phyloP scores from a whole-genome alignment of 2,329 filamentous ascomycete species.

The Claviceps fusiformis region DNA sequence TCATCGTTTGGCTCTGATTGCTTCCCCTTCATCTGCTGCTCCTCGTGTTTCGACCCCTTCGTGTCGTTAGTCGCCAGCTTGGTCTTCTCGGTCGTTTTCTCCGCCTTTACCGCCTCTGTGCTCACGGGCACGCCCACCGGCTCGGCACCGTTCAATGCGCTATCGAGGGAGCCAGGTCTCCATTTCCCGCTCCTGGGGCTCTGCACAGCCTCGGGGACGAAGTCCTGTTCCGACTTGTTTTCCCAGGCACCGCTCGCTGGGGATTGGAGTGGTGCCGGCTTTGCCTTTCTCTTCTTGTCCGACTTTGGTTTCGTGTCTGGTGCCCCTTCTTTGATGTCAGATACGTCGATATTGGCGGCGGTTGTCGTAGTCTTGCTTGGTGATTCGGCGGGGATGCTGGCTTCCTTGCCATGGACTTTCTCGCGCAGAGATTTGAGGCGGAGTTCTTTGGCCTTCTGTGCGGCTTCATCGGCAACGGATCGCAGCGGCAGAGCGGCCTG shows the following conservation, averaged over 20 bases:
- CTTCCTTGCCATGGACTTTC: constrained; percentile 38
- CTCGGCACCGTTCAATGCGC: constrained; percentile 16
- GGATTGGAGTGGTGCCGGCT: constrained; percentile 17
- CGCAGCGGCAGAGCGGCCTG: constrained; percentile 28
- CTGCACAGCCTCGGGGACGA: constrained; percentile 9
- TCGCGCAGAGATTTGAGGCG: constrained; percentile 39
- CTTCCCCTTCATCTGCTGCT: constrained; percentile 5
- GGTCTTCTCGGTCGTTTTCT: constrained; percentile 16
- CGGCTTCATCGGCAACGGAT: constrained; percentile 51
- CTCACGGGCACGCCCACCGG: constrained; percentile 17
- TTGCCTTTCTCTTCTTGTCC: neutral
- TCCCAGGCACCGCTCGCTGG: constrained; percentile 6
- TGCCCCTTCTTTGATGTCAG: constrained; percentile 4
- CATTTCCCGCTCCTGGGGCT: constrained; percentile 8
- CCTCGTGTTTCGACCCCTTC: constrained; percentile 7
- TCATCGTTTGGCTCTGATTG: constrained; percentile 14
- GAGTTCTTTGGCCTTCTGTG: constrained; percentile 48
- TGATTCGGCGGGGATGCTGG: constrained; percentile 3
- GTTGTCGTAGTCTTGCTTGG: neutral
- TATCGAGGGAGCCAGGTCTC: constrained; percentile 1
- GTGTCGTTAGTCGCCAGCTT: constrained; percentile 11
- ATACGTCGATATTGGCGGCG: neutral
- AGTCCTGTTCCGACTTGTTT: neutral
- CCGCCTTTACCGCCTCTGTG: constrained; percentile 10
- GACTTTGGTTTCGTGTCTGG: constrained; percentile 3